A percentile compares a stretch with the other conserved stretches of the same genome.
These are phyloP conservation scores for Zygotorulaspora mrakii DNA, from an alignment of 1,139 yeast genomes.

Conservation along the genomic window DNA sequence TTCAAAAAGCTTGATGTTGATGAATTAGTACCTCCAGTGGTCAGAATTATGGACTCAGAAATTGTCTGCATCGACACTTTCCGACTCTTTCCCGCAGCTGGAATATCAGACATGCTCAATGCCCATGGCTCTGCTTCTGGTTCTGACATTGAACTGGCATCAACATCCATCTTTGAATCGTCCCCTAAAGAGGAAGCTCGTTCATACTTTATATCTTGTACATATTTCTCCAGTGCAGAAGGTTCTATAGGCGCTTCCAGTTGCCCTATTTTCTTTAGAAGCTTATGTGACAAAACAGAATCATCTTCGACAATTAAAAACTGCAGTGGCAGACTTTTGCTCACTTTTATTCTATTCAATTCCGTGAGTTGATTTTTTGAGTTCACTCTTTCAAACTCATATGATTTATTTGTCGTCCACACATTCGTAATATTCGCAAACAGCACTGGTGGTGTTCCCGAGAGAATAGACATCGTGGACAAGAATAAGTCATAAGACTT, in stretches of 20 bases:
- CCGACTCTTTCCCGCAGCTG: constrained; percentile 72
- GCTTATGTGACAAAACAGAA: constrained; percentile 12
- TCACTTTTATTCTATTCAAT: constrained; percentile 31
- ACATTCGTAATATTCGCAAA: constrained; percentile 34
- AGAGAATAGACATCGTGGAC: constrained; percentile 37
- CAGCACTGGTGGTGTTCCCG: constrained; percentile 37
- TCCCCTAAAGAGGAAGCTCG: constrained; percentile 3
- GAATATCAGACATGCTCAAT: constrained; percentile 71
- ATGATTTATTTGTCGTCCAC: constrained; percentile 36
- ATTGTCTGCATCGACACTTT: constrained; percentile 65
- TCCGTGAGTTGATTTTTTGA: constrained; percentile 34
- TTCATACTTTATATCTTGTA: constrained; percentile 4
- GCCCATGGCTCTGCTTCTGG: constrained; percentile 46
- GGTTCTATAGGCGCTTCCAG: constrained; percentile 15
- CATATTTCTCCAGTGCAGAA: constrained; percentile 2
- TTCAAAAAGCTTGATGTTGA: constrained; percentile 45
- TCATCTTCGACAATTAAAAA: constrained; percentile 5
- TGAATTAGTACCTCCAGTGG: constrained; percentile 35
- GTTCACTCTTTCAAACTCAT: constrained; percentile 28
- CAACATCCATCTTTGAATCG: constrained; percentile 14
- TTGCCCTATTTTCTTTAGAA: constrained; percentile 13
- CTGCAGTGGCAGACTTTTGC: constrained; percentile 26
- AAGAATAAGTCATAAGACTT: constrained; percentile 34
- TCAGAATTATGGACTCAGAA: constrained; percentile 56
- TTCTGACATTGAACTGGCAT: constrained; percentile 1